Evolutionary conservation across 768 basidiomycete species (phyloP).

Genomic region (Rickenella mellea): DNA sequence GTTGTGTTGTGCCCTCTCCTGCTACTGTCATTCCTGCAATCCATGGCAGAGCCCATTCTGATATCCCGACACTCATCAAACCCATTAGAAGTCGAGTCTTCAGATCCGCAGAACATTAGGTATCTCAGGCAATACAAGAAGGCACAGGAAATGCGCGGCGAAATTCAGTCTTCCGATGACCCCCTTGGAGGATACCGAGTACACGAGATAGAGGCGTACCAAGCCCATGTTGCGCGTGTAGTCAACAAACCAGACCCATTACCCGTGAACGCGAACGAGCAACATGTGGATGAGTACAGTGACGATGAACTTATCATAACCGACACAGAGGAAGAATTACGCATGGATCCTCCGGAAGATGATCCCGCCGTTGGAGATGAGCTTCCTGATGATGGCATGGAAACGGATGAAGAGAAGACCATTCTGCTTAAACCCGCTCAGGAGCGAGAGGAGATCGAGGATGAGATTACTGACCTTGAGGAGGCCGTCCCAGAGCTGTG

Average conservation of each 20-base stretch:
- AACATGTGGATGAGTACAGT: conserved; percentile 18
- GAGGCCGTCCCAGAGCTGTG: conserved; percentile 55
- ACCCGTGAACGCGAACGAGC: conserved; percentile 30
- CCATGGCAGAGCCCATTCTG: conserved; percentile 28
- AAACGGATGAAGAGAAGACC: conserved; percentile 55
- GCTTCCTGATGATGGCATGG: conserved; percentile 26
- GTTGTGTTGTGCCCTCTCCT: too few species aligned
- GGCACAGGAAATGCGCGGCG: conserved; percentile 23
- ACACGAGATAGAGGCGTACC: conserved; percentile 33
- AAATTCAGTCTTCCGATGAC: conserved; percentile 43
- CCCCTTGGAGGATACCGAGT: conserved; percentile 28
- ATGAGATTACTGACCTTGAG: conserved; percentile 70
- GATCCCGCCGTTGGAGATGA: conserved; percentile 22
- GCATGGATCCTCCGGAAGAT: conserved; percentile 21
- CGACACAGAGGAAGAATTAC: conserved; percentile 18
- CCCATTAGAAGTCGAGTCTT: conserved; percentile 59
- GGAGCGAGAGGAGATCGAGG: conserved; percentile 64
- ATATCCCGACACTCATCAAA: conserved; percentile 70
- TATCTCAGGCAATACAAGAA: conserved; percentile 19
- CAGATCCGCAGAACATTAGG: conserved; percentile 40
- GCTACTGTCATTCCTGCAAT: too few species aligned
- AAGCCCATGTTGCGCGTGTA: conserved; percentile 38
- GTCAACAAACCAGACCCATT: conserved; percentile 18
- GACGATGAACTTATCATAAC: conserved; percentile 17
- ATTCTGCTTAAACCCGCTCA: conserved; percentile 47